Percentiles rank a stretch among this genome's conserved stretches.
Conservation (phyloP, 1,284 basidiomycete species). For the Trichosporon ovoides region DNA sequence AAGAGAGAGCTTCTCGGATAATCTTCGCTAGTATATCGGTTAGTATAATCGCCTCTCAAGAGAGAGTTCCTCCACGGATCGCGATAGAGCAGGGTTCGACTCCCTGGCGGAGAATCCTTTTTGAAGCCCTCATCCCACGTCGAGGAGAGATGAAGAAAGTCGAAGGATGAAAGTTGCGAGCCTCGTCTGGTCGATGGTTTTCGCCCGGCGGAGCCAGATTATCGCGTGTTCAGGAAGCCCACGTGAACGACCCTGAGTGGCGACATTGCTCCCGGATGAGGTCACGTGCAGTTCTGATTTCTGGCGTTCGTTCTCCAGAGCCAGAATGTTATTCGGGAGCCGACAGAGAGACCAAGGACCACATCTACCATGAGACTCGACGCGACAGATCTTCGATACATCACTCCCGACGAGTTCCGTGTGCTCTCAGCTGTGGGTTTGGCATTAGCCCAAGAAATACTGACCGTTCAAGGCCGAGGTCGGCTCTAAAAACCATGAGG, state of each 20-base stretch:
- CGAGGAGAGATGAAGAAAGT: no score
- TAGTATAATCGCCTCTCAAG: constrained; percentile 7
- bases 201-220: neutral
- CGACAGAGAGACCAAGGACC: neutral
- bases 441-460: neutral
- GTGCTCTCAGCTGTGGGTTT: constrained; percentile 79
- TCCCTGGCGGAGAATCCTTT: constrained; percentile 5
- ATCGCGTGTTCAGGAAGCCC: neutral
- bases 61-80: neutral
- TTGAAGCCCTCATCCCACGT: neutral
- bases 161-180: neutral
- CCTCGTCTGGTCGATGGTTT: neutral
- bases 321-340: neutral
- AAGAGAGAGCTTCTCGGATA: no score
- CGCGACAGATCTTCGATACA: constrained; percentile 88
- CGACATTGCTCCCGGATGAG: neutral
- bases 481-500: constrained; percentile 96
- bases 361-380: constrained; percentile 74
- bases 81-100: constrained; percentile 5
- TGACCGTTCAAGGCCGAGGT: constrained; percentile 71
- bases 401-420: constrained; percentile 87
- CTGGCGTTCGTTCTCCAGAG: neutral
- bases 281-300: neutral
- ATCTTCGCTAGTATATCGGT: neutral
- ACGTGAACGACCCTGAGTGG: neutral